These are phyloP conservation scores for Orbilia blumenaviensis DNA, from an alignment of 2,329 filamentous ascomycete genomes.

Conservation along the genomic window DNA sequence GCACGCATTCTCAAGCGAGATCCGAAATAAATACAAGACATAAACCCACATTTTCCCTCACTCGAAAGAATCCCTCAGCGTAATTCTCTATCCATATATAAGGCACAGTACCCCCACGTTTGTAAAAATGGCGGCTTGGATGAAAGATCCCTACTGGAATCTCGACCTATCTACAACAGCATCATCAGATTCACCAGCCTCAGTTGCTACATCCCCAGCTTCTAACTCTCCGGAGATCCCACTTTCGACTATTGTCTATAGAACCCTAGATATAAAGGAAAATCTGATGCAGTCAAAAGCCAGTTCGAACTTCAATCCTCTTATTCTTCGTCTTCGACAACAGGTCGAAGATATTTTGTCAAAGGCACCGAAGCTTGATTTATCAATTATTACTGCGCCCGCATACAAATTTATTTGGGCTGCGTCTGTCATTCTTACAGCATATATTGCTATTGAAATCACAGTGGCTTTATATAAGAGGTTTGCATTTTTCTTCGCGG, in stretches of 20 bases:
- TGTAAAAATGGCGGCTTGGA: slow-evolving; percentile 32
- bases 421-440: slow-evolving; percentile 20
- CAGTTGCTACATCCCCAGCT: background rate
- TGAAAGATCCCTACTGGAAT: slow-evolving; percentile 46
- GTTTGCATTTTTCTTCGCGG: background rate
- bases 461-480: slow-evolving; percentile 30
- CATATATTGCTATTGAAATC: slow-evolving; percentile 27
- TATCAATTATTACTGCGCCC: slow-evolving; percentile 1
- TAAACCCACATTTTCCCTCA: background rate
- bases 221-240: slow-evolving; percentile 15
- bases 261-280: slow-evolving; percentile 14
- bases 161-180: slow-evolving; percentile 23
- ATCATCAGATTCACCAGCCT: background rate
- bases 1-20: background rate
- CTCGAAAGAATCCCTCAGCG: background rate
- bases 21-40: background rate
- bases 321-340: slow-evolving; percentile 28
- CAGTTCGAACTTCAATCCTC: slow-evolving; percentile 28
- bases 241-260: slow-evolving; percentile 41
- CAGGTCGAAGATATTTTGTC: slow-evolving; percentile 2
- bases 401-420: slow-evolving; percentile 29
- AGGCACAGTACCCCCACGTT: background rate
- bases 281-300: background rate
- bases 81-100: background rate
- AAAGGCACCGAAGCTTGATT: background rate